Conservation (phyloP, 768 basidiomycete genomes). For the Tylopilus felleus region DNA sequence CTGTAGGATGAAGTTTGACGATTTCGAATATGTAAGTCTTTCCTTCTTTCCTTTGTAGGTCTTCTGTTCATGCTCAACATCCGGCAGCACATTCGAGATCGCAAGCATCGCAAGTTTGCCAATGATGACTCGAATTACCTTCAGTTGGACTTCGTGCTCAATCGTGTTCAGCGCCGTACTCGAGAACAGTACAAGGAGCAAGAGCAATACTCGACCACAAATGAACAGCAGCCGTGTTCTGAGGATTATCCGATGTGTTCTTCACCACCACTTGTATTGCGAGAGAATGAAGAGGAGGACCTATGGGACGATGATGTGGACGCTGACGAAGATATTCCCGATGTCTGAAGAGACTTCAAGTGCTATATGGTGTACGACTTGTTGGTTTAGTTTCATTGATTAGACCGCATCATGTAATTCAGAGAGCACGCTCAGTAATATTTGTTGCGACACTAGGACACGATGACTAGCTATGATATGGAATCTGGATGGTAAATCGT, state of each 20-base stretch:
- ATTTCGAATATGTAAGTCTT: constrained; percentile 68
- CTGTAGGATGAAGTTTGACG: constrained; percentile 85
- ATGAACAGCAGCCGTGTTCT: constrained; percentile 11
- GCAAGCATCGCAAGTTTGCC: constrained; percentile 83
- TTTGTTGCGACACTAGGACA: neutral
- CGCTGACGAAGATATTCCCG: constrained; percentile 18
- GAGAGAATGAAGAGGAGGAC: constrained; percentile 16
- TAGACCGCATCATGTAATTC: constrained; percentile 23
- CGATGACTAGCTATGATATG: neutral
- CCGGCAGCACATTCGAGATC: constrained; percentile 64
- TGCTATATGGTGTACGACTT: constrained; percentile 13
- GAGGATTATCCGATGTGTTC: constrained; percentile 24
- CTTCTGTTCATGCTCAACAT: neutral
- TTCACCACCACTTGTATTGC: constrained; percentile 11
- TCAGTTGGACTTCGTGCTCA: constrained; percentile 73
- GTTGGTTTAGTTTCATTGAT: constrained; percentile 22
- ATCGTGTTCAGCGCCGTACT: constrained; percentile 52
- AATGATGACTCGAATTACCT: constrained; percentile 71
- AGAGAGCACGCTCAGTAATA: constrained; percentile 3
- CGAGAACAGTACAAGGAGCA: constrained; percentile 28
- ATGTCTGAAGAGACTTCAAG: constrained; percentile 15
- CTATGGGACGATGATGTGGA: constrained; percentile 22
- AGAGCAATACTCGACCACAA: constrained; percentile 7
- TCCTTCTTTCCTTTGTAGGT: constrained; percentile 12
- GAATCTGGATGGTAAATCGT: neutral